Percentiles rank a stretch among this genome's conserved stretches.
Conservation (phyloP, 225 moss, liverwort and hornwort genomes). For the Polytrichum formosum region DNA sequence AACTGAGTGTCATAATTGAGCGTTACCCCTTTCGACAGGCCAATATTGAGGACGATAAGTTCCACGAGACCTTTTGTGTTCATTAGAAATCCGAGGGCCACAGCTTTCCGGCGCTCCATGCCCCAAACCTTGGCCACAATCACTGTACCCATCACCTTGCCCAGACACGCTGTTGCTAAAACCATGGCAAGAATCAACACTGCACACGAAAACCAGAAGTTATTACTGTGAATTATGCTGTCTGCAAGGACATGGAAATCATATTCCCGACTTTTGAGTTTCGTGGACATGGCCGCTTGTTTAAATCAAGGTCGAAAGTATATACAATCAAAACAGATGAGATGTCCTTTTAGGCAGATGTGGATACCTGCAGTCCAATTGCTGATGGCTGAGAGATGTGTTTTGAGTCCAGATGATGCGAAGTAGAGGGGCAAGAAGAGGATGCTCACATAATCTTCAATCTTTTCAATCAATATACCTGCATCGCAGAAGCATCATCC, state of each 20-base stretch:
- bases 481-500: constrained; percentile 13
- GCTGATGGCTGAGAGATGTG: constrained; percentile 51
- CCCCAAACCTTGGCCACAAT: constrained; percentile 49
- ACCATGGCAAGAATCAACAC: constrained; percentile 62
- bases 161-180: constrained; percentile 44
- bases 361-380: constrained; percentile 45
- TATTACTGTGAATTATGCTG: neutral
- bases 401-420: constrained; percentile 71
- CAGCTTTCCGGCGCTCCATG: constrained; percentile 35
- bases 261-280: too few species aligned
- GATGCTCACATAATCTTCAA: constrained; percentile 65
- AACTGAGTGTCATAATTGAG: too few species aligned
- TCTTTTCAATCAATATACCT: constrained; percentile 59
- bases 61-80: constrained; percentile 84
- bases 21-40: constrained; percentile 65
- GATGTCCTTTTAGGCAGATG: neutral
- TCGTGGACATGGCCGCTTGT: too few species aligned
- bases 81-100: constrained; percentile 76
- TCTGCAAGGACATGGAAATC: too few species aligned
- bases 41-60: constrained; percentile 83
- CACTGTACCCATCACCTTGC: constrained; percentile 54
- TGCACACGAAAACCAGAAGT: constrained; percentile 17
- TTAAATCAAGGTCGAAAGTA: too few species aligned
- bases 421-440: constrained; percentile 85
- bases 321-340: too few species aligned